Evolutionary conservation across 2,329 filamentous ascomycete species (phyloP).

Genomic region (Curvularia sp.): DNA sequence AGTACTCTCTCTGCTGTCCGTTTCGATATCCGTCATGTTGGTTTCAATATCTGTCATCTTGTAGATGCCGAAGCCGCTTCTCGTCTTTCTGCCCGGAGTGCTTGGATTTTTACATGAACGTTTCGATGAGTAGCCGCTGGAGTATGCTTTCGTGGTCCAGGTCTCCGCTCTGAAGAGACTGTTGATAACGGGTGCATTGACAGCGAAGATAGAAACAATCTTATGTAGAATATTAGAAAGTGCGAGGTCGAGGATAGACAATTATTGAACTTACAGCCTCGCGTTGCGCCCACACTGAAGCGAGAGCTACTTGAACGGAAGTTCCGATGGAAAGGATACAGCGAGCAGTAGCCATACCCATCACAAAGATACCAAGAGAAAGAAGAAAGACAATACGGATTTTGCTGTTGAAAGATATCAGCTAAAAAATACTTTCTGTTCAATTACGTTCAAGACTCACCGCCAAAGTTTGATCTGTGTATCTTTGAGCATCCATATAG

Average conservation of each 20-base stretch:
- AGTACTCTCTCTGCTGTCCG: neutral
- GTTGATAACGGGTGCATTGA: constrained; percentile 11
- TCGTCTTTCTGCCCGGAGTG: neutral
- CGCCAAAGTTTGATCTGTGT: constrained; percentile 4
- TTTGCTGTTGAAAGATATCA: neutral
- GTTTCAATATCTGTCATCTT: constrained; percentile 7
- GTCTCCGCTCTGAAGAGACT: constrained; percentile 8
- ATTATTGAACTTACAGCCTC: constrained; percentile 3
- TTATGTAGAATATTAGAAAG: neutral
- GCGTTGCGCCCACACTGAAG: constrained; percentile 11
- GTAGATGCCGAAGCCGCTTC: constrained; percentile 4
- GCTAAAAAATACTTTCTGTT: neutral
- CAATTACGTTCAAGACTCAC: neutral
- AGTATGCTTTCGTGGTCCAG: constrained; percentile 1
- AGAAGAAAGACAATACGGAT: constrained; percentile 5
- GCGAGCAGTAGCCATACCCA: constrained; percentile 10
- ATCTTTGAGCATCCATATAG: constrained; percentile 8
- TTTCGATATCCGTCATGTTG: neutral
- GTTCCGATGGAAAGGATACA: constrained; percentile 9
- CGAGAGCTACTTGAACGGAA: constrained; percentile 7
- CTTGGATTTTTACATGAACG: neutral
- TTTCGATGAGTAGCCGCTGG: neutral
- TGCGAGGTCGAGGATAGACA: neutral
- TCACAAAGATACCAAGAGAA: constrained; percentile 5
- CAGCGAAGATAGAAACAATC: constrained; percentile 8